These are phyloP conservation scores for Coemansia sp. DNA, from an alignment of 192 early-diverging fungal genomes.

Conservation along the genomic window DNA sequence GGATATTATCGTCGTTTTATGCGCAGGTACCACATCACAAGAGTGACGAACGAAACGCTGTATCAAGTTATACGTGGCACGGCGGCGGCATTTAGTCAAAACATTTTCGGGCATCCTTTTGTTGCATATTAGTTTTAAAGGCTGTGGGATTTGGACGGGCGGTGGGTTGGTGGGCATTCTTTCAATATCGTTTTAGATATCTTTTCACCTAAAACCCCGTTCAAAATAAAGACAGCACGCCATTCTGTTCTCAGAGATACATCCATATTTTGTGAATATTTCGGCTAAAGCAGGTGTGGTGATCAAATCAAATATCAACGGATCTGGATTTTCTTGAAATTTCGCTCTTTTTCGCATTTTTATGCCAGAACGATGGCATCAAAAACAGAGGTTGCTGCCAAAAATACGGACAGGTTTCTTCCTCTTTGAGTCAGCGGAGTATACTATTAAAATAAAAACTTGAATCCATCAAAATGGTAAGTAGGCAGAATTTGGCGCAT, in stretches of 20 bases:
- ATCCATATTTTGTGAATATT: no score
- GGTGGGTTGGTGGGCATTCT: conserved; percentile 41
- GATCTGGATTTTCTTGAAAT: neutral
- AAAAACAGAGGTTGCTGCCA: neutral
- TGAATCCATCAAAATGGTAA: conserved; percentile 47
- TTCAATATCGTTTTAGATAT: neutral
- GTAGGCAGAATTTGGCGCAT: conserved; percentile 3
- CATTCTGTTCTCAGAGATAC: no score
- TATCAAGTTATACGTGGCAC: no score
- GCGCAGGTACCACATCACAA: no score
- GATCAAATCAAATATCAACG: neutral
- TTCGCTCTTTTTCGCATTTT: neutral
- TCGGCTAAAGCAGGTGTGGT: no score
- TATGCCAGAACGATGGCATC: neutral
- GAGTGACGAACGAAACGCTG: no score
- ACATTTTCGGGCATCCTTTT: neutral
- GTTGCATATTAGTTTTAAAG: neutral
- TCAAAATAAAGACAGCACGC: neutral
- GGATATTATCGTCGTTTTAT: no score
- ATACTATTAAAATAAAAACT: conserved; percentile 22
- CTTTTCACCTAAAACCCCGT: conserved; percentile 3
- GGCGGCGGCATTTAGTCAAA: no score
- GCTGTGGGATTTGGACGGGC: conserved; percentile 31
- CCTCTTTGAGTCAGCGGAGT: conserved; percentile 43
- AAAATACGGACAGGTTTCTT: conserved; percentile 8